Percentiles rank a stretch among this genome's conserved stretches.
phyloP scores from a whole-genome alignment of 306 rosid genomes.

The Sophora flavescens region DNA sequence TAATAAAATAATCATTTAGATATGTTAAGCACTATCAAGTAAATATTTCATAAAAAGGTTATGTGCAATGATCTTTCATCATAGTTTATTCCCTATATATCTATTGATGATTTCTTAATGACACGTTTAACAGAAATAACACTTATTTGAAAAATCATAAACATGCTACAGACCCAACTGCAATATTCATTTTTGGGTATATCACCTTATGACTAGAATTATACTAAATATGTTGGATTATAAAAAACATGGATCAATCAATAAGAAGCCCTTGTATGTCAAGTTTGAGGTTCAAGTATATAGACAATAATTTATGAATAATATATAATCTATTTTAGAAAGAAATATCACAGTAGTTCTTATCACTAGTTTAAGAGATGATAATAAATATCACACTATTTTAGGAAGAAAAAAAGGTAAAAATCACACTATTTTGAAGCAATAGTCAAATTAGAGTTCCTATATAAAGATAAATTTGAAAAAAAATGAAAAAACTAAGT shows the following conservation, averaged over 20 bases:
- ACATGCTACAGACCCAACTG: constrained; percentile 35
- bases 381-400: neutral
- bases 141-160: neutral
- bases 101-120: constrained; percentile 4
- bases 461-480: neutral
- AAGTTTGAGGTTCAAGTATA: neutral
- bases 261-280: neutral
- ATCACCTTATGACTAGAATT: neutral
- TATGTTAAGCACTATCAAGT: too few species aligned
- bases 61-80: neutral
- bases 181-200: constrained; percentile 20
- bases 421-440: neutral
- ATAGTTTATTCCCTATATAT: constrained; percentile 6
- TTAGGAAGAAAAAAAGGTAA: neutral
- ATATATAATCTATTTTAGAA: too few species aligned
- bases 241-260: neutral
- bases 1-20: too few species aligned
- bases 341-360: neutral
- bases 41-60: neutral
- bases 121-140: constrained; percentile 1
- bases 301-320: too few species aligned
- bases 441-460: constrained; percentile 8
- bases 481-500: neutral
- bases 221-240: neutral
- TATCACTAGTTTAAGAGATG: neutral